Conservation (phyloP, 2,329 filamentous ascomycete species). For the Stagonosporopsis chrysanthemi region DNA sequence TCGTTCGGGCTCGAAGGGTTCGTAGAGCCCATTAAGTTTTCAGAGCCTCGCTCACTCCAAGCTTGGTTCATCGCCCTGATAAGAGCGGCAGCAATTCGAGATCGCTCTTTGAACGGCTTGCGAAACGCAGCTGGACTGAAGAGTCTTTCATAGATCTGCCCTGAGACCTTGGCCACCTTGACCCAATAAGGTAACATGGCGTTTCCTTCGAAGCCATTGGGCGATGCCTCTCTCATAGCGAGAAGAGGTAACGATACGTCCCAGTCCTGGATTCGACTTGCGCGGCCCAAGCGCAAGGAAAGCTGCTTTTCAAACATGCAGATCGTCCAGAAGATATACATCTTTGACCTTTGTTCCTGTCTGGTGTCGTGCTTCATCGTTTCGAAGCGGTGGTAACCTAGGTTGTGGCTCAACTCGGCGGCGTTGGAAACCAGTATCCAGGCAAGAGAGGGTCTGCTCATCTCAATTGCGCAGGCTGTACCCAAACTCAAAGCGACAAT, state of each 20-base stretch:
- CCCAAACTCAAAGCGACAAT: neutral
- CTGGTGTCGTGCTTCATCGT: neutral
- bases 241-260: neutral
- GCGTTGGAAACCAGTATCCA: neutral
- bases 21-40: neutral
- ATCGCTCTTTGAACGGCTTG: neutral
- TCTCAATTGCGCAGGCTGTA: neutral
- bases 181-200: neutral
- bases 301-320: neutral
- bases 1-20: neutral
- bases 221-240: neutral
- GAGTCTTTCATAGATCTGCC: neutral
- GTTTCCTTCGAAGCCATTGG: neutral
- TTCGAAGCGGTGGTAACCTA: neutral
- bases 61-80: neutral
- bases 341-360: neutral
- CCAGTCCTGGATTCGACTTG: neutral
- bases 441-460: neutral
- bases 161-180: neutral
- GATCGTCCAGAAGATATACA: neutral
- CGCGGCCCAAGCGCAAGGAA: neutral
- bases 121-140: neutral
- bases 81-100: neutral
- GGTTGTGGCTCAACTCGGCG: neutral
- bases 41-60: neutral